Conservation (phyloP, 768 basidiomycete species). For the Mycena sanguinolenta region DNA sequence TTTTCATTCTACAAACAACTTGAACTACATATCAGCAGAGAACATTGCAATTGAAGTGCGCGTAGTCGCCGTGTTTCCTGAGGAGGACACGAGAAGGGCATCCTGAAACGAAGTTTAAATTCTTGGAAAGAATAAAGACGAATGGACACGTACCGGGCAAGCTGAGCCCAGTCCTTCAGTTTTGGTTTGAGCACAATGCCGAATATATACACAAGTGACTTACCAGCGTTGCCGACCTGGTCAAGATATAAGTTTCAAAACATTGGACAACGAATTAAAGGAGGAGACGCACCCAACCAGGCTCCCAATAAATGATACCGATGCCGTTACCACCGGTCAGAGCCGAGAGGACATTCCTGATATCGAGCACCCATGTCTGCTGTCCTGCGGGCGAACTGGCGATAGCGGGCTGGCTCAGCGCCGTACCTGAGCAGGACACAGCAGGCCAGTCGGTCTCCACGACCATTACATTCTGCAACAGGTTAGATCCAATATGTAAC, state of each 20-base stretch:
- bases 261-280: neutral
- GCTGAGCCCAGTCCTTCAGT: conserved; percentile 23
- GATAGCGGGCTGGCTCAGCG: conserved; percentile 62
- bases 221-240: conserved; percentile 31
- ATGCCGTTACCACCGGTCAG: conserved; percentile 64
- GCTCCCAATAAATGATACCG: conserved; percentile 76
- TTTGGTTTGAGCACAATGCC: neutral
- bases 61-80: conserved; percentile 27
- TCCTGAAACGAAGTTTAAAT: conserved; percentile 17
- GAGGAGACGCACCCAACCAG: conserved; percentile 63
- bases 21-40: conserved; percentile 32
- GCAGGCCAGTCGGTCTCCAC: conserved; percentile 80
- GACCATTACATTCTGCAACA: conserved; percentile 62
- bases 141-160: conserved; percentile 22
- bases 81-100: conserved; percentile 25
- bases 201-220: neutral
- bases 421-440: conserved; percentile 57
- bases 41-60: conserved; percentile 32
- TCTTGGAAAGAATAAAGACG: neutral
- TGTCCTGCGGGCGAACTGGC: conserved; percentile 66
- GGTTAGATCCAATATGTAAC: neutral
- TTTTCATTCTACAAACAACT: too few species aligned
- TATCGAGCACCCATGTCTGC: conserved; percentile 64
- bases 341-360: conserved; percentile 59
- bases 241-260: neutral